Base-by-base conservation (phyloP, 2,329 filamentous ascomycete genomes). In the Colletotrichum chlorophyti region DNA sequence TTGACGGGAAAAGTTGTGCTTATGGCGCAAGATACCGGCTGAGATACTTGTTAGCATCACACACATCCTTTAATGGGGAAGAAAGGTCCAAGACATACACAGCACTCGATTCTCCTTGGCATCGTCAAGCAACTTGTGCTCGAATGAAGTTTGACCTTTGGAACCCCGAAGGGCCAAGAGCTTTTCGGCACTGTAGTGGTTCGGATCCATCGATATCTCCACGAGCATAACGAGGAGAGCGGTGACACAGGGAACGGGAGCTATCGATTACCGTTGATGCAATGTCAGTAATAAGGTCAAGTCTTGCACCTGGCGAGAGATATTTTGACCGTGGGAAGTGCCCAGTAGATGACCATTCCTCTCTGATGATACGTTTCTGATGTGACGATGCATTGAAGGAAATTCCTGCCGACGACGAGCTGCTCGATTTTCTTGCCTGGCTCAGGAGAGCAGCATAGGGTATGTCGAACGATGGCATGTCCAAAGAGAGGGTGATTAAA, bases 101-200 rank as follows among this genome's bases (percentile, higher is more conserved):
- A 55, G 27, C 10, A 53, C 27, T 7, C 43, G 32, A 7, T 53
- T 53, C 23, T 42, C 24, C 31, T 48, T 47, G 35, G 48, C 31
- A 34, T 37, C 31, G 10, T 59, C 53, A 32, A 61, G 37, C 26
- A 63, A 37, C 24, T 37, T 42, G 17, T 34, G 40, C 49, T 61
- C 58, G 6, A 53, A 40, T 10, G 19, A 38, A 15, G 11, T 12
- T 38, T 60, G 42, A 38, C 35, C 37, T 34, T 47, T 48, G 14
- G 46, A 35, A 15, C 51, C 46, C 32, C 52, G 57, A 24, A 62
- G 31, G 26, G 60, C 45, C 31, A 60, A 17, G 19, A 62, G 60
- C 50, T 60, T 26, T 14, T 40, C n/a, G 21, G 35, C 23, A 23
- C 23, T 60, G 47, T 62, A 62, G 40, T 24, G 23, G 19, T n/a